These are phyloP conservation scores for Anthracocystis setariae DNA, from an alignment of 1,284 basidiomycete species.

Conservation along the genomic window DNA sequence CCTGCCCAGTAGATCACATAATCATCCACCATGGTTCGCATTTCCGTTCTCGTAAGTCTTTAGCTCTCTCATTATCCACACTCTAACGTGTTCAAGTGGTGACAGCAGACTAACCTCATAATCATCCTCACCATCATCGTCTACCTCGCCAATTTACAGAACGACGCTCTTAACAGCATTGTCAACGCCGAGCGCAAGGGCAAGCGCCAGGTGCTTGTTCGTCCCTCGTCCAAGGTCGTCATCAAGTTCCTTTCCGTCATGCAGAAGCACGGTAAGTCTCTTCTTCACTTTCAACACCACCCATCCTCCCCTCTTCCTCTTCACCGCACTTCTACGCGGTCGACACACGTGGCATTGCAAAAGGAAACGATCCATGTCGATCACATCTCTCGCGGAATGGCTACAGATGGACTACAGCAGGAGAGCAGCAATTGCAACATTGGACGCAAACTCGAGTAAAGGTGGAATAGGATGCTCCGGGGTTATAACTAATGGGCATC, in stretches of 20 bases:
- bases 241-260: conserved; percentile 68
- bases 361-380: not conserved
- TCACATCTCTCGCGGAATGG: too few relatives aligned
- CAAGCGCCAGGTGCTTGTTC: conserved; percentile 67
- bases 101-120: conserved; percentile 2
- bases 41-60: conserved; percentile 66
- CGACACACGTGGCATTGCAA: not conserved
- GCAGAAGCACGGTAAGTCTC: conserved; percentile 68
- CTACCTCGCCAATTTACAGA: conserved; percentile 25
- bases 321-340: too few relatives aligned
- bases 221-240: conserved; percentile 67
- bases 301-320: not conserved
- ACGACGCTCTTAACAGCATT: conserved; percentile 68
- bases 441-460: not conserved
- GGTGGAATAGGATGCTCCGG: conserved; percentile 30
- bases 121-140: too few relatives aligned
- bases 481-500: conserved; percentile 67
- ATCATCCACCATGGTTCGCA: conserved; percentile 65
- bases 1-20: conserved; percentile 59
- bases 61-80: not conserved
- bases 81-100: not conserved
- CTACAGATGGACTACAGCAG: not conserved
- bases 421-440: not conserved
- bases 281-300: not conserved
- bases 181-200: conserved; percentile 68